These are phyloP conservation scores for Dactylellina drechsleri DNA, from an alignment of 2,329 filamentous ascomycete species.

Conservation along the genomic window DNA sequence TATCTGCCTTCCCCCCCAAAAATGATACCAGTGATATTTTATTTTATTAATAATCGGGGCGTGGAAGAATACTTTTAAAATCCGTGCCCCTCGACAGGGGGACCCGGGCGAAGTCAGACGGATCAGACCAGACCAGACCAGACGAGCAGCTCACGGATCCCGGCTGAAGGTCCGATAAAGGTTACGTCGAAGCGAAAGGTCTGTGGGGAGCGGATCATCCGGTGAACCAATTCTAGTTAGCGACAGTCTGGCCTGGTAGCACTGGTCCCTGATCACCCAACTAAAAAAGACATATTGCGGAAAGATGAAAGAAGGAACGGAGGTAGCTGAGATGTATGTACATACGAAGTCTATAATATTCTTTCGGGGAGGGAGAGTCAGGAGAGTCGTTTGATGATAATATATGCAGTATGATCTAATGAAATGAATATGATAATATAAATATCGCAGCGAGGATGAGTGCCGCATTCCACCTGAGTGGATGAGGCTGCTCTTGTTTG, in stretches of 20 bases:
- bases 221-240: slow-evolving; percentile 8
- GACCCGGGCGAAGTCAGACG: neutral
- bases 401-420: no score
- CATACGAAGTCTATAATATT: neutral
- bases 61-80: neutral
- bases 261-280: neutral
- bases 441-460: neutral
- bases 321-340: neutral
- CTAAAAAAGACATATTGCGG: neutral
- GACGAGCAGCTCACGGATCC: neutral
- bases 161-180: slow-evolving; percentile 8
- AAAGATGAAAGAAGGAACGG: neutral
- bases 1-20: no score
- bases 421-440: neutral
- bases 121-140: neutral
- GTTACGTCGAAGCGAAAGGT: slow-evolving; percentile 25
- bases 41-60: slow-evolving; percentile 2
- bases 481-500: no score
- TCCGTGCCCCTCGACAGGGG: neutral
- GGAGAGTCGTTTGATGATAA: neutral
- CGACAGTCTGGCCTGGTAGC: neutral
- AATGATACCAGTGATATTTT: neutral
- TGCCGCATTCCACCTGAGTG: no score
- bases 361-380: neutral
- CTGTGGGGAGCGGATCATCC: slow-evolving; percentile 10